Evolutionary conservation across 495 filamentous ascomycete genomes (phyloP).

Genomic region (Pseudomonodictys pantanalensis): DNA sequence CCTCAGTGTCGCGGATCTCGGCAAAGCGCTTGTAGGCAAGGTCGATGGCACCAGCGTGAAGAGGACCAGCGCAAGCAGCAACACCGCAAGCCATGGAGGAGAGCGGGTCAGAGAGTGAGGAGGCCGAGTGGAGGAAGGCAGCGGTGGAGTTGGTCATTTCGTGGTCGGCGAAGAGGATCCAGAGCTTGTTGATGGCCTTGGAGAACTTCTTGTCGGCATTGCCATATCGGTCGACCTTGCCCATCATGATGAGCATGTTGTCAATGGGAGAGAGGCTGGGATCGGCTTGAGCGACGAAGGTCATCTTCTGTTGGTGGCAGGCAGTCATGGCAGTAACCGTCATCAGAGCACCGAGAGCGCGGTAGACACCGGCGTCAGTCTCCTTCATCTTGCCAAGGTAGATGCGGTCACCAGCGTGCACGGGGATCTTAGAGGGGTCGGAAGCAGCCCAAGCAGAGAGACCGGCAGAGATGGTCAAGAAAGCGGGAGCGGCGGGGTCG

Average conservation of each 20-base stretch:
- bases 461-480: slow-evolving; percentile 1
- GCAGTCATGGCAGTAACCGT: background rate
- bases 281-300: background rate
- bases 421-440: background rate
- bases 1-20: background rate
- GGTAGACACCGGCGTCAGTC: background rate
- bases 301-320: background rate
- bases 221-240: background rate
- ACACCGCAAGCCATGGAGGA: background rate
- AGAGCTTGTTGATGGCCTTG: slow-evolving; percentile 7
- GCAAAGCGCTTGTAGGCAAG: slow-evolving; percentile 8
- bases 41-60: slow-evolving; percentile 18
- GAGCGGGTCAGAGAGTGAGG: slow-evolving; percentile 14
- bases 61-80: slow-evolving; percentile 3
- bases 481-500: background rate
- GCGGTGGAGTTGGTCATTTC: slow-evolving; percentile 21
- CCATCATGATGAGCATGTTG: slow-evolving; percentile 6
- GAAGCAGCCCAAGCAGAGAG: slow-evolving; percentile 2
- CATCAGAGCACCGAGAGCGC: background rate
- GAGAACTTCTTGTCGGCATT: background rate
- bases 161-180: slow-evolving; percentile 18
- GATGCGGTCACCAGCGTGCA: background rate
- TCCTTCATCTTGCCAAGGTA: background rate
- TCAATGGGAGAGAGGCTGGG: background rate
- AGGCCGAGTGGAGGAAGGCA: slow-evolving; percentile 4